Evolutionary conservation across 2,329 filamentous ascomycete genomes (phyloP), one percentile per base, ranked within the genome.

Genomic region (Neospermospora avenae): DNA sequence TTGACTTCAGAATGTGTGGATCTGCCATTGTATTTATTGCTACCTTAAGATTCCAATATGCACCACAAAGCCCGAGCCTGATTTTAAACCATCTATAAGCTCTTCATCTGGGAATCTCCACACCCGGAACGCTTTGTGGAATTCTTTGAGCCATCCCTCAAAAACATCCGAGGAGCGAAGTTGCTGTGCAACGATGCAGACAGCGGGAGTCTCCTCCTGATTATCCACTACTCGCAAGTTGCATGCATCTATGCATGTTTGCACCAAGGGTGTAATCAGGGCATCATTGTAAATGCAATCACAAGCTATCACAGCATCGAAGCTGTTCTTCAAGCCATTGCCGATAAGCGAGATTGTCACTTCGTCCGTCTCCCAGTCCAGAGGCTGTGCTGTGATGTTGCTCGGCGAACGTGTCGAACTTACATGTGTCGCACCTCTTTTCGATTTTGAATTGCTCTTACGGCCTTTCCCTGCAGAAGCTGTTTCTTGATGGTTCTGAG

Each of bases 231-330:
- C 57, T 35, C 86, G 79, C 16, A 93, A 74, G 10, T 77, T 77
- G 74, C 91, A 96, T 24, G 86, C 81, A 63, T 96, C 89, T 5
- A 80, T 84, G 72, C 90, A 96, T 0, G 91, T 89, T 68, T 87
- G 83, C n/a, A 95, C 89, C 52, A 98, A 84, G 0, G 93, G 91
- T 45, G 83, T 78, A 24, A 98, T 84, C 3, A 98, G 82, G 2
- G 89, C 84, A 66, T 96, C 90, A 75, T 98, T 99, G 78, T 96
- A 99, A 67, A 99, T 88, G 74, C 93, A 97, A 74, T 99, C 95
- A 71, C 91, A 96, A 3, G 92, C 91, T 37, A 98, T 73, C 11
- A 98, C 78, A 14, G 86, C 75, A 69, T 96, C 89, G 66, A 95
- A 88, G 59, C 81, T 80, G 69, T 67, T 71, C 46, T 63, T 69